phyloP scores from a whole-genome alignment of 306 rosid genomes.

The peach (Prunus persica) region Prunus_persica_NCBIv2 NC_034014.1:29377001-29377500 shows the following conservation, averaged over 20 bases:
- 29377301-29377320: constrained; percentile 79
- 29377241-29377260: neutral
- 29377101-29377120: neutral
- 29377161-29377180: neutral
- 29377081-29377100: neutral
- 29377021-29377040: neutral
- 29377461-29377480: neutral
- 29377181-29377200: neutral
- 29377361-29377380: constrained; percentile 83
- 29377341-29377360: constrained; percentile 89
- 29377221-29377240: neutral
- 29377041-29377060: neutral
- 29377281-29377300: constrained; percentile 10
- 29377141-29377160: neutral
- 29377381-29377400: constrained; percentile 89
- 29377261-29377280: neutral
- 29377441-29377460: neutral
- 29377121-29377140: neutral
- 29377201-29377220: neutral
- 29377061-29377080: neutral
- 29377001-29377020: too few relatives aligned
- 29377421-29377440: constrained; percentile 39
- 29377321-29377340: constrained; percentile 89
- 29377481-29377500: neutral
- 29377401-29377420: constrained; percentile 78